phyloP scores from a whole-genome alignment of 164 flowering plant genomes.

The Tetracentron sinense region DNA sequence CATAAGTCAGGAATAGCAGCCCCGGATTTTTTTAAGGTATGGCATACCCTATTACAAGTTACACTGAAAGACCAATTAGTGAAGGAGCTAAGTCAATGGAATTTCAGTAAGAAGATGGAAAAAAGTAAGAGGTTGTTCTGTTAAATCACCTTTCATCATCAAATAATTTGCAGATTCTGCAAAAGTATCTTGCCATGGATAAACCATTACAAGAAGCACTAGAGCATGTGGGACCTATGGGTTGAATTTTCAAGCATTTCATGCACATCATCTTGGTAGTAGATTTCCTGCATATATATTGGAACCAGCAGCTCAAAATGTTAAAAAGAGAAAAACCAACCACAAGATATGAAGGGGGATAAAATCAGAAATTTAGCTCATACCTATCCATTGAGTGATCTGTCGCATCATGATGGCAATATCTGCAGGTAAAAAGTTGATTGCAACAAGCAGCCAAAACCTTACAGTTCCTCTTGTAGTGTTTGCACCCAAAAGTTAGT shows the following conservation, averaged over 20 bases:
- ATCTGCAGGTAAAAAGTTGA: slow-evolving; percentile 65
- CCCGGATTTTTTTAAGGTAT: too few species aligned
- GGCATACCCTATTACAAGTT: neutral
- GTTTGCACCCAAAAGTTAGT: slow-evolving; percentile 66
- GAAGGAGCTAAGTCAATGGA: neutral
- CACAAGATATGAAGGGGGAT: neutral
- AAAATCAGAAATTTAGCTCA: neutral
- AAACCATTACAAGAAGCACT: slow-evolving; percentile 46
- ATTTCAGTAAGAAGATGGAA: neutral
- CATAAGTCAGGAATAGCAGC: too few species aligned
- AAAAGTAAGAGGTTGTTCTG: neutral
- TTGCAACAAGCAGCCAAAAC: slow-evolving; percentile 78
- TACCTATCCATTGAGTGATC: slow-evolving; percentile 80
- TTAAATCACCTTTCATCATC: slow-evolving; percentile 71
- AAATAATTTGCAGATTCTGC: slow-evolving; percentile 77
- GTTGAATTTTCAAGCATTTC: slow-evolving; percentile 82
- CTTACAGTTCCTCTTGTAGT: slow-evolving; percentile 91
- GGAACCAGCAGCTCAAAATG: slow-evolving; percentile 6
- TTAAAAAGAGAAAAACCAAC: slow-evolving; percentile 1
- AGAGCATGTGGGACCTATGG: slow-evolving; percentile 55
- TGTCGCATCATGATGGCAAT: slow-evolving; percentile 76
- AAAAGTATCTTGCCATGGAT: slow-evolving; percentile 82
- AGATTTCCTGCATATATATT: slow-evolving; percentile 48
- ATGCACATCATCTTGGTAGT: slow-evolving; percentile 90
- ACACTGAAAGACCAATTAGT: neutral